Base-by-base conservation (phyloP, 1,139 yeast genomes). In the Suhomyces panamericanus region DNA sequence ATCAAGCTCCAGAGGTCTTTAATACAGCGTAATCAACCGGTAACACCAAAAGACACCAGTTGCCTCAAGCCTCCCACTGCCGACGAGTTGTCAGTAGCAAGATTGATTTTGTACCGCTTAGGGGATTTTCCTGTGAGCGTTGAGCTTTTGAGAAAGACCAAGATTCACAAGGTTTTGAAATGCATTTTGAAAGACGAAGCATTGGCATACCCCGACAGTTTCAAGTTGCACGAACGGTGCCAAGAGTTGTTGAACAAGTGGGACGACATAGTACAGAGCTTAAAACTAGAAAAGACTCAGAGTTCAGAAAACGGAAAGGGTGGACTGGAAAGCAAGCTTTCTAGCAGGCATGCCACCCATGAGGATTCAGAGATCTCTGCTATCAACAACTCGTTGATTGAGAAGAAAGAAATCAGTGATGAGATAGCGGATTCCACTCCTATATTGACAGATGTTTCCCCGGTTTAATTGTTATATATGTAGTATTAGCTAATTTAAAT, bases 1-100 rank as follows among this genome's bases (percentile, higher is more conserved):
- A 72, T 72, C 48, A 72, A 73, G 50, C 64, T 74, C 42, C 79
- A 74, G 57, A 59, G 76, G 49, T 64, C 77, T 13, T 60, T 74
- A 30, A 73, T 74, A 47, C 79, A 74, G 56, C 52, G 78, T 51
- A 71, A 70, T 52, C 73, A 70, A 48, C 70, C 75, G 1, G 63
- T 60, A 13, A 66, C 72, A 0, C 75, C 75, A 4, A 58, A 62
- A 22, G 71, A 69, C 44, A 63, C 69, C 14, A 59, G 51, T 38
- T 55, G 55, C 30, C 64, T 62, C 46, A 67, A 69, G 16, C 73
- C 73, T 11, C 77, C 77, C 4, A 64, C 83, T 4, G 75, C 77
- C 4, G 79, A 78, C 39, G 87, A 83, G 58, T 69, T 83, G 50
- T 72, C 71, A 54, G 69, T 78, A 13, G 78, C 83, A 3, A 55